These are phyloP conservation scores for Boletales sp. DNA, from an alignment of 768 basidiomycete genomes.

Conservation along the genomic window DNA sequence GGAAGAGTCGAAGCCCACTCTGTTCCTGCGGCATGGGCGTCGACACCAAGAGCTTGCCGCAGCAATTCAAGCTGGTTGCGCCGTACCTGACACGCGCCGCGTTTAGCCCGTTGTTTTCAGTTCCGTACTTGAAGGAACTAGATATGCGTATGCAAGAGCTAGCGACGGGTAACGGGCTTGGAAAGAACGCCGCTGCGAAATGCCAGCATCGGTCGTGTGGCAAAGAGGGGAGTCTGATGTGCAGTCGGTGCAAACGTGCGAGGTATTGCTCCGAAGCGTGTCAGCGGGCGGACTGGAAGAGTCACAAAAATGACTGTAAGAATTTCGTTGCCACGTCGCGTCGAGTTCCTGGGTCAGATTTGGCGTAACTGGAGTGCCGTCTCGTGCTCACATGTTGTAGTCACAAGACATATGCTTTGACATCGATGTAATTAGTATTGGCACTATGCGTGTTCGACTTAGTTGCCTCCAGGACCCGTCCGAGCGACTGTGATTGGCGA, in stretches of 20 bases:
- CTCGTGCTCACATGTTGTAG: no score
- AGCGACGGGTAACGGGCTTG: no score
- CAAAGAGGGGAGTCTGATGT: slow-evolving; percentile 13
- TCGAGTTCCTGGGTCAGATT: neutral
- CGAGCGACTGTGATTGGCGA: no score
- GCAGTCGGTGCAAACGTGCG: slow-evolving; percentile 35
- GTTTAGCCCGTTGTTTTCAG: slow-evolving; percentile 50
- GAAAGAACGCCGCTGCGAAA: neutral
- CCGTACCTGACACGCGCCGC: slow-evolving; percentile 50
- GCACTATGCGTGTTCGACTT: no score
- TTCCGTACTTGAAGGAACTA: slow-evolving; percentile 42
- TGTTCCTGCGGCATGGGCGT: slow-evolving; percentile 14
- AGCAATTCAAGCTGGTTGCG: slow-evolving; percentile 35
- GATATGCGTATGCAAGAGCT: neutral
- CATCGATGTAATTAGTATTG: no score
- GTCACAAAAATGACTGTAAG: slow-evolving; percentile 6
- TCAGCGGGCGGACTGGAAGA: slow-evolving; percentile 26
- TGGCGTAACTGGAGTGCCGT: neutral
- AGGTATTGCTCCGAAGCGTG: slow-evolving; percentile 44
- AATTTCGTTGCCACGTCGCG: no score
- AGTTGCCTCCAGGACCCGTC: no score
- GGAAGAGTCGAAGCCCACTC: slow-evolving; percentile 5
- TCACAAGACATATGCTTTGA: no score
- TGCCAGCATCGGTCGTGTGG: slow-evolving; percentile 4
- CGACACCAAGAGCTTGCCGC: slow-evolving; percentile 11